Evolutionary conservation across 208 protist species (phyloP), one percentile per base, ranked within the genome.

Genomic region (Phytomonas sp.): DNA sequence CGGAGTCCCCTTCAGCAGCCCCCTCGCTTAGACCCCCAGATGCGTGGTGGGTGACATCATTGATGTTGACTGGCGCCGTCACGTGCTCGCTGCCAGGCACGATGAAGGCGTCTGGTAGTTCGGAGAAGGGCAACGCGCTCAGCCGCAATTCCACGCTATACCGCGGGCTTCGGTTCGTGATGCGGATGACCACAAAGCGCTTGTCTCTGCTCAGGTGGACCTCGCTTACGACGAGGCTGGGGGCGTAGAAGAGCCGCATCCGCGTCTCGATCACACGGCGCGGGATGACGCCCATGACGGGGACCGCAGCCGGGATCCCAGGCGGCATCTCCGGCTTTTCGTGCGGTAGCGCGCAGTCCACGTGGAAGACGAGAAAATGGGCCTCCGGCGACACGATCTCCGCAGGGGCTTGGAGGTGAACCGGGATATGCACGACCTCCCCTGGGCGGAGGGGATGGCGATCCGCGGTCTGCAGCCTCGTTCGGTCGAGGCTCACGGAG

Each of bases 251-350:
- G n/a, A 96, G 80, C 2, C 87, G 83, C 77, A 94, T 81, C 28
- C 79, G 82, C n/a, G 88, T 93, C 75, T 96, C 88, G 20, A 82
- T 83, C 9, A 94, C 83, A 63, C 88, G 88, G 0, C 87, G 74
- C 13, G 91, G 91, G 65, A 94, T 92, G 64, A 96, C 84, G 53
- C 84, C 91, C 78, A 91, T 94, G 4, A 96, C 84, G 9, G 91
- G 91, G 31, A 96, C 84, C 2, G 86, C 86, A n/a, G 71, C 71
- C 4, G 91, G 87, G n/a, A 96, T 74, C 66, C 84, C 75, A 11
- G 68, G 67, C 29, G 91, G 91, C 59, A 85, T 82, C 20, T 72
- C 74, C 28, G 88, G 88, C 53, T 67, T 33, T 23, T 83, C 76
- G 66, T 94, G 79, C 23, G 84, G 79, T 33, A 94, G 75, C 20